A percentile compares a stretch with the other conserved stretches of the same genome.
Conservation (phyloP, 495 filamentous ascomycete species). For the Coniosporium apollinis region DNA sequence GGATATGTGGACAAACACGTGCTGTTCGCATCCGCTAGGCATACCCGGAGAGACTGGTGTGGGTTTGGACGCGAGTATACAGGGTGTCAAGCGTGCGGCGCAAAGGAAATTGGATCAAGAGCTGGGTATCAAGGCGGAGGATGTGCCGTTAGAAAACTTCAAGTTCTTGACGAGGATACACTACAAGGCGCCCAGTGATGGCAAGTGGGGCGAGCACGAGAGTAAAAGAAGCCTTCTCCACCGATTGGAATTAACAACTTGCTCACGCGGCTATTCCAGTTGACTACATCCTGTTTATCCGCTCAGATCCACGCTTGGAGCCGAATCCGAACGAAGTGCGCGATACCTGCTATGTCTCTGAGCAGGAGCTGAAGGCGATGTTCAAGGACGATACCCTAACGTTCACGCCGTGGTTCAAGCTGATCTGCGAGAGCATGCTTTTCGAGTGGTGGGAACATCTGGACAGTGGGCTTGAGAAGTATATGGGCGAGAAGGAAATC, state of each 20-base stretch:
- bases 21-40: constrained; percentile 92
- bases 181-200: constrained; percentile 93
- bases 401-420: constrained; percentile 98
- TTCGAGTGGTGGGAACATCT: constrained; percentile 97
- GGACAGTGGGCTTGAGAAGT: constrained; percentile 61
- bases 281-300: constrained; percentile 98
- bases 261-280: constrained; percentile 33
- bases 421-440: constrained; percentile 94
- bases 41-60: constrained; percentile 82
- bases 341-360: constrained; percentile 66
- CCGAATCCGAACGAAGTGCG: constrained; percentile 76
- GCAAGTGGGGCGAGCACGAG: constrained; percentile 98
- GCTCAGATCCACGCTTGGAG: constrained; percentile 70
- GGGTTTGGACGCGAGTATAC: constrained; percentile 59
- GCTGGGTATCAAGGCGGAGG: constrained; percentile 74
- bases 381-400: constrained; percentile 62
- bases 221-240: constrained; percentile 36
- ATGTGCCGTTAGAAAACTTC: constrained; percentile 87
- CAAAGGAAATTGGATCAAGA: constrained; percentile 89
- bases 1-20: constrained; percentile 99
- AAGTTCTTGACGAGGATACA: constrained; percentile 92
- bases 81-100: constrained; percentile 78
- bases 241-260: background rate
- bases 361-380: constrained; percentile 67
- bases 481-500: constrained; percentile 71